A percentile compares a stretch with the other conserved stretches of the same genome.
Evolutionary conservation across 1,284 basidiomycete species (phyloP).

Genomic region (Golubevia sp.): DNA sequence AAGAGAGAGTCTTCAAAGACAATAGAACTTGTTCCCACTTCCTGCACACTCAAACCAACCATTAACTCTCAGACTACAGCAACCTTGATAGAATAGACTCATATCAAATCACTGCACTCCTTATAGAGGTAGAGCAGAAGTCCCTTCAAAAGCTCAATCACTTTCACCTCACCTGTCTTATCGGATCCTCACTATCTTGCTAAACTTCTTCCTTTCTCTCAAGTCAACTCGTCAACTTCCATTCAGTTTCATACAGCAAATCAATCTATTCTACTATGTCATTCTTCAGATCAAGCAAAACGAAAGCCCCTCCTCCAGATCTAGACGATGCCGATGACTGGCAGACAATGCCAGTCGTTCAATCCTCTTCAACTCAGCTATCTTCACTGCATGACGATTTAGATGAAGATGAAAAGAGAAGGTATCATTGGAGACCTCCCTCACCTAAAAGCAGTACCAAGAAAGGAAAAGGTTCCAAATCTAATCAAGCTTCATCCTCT

Average conservation of each 20-base stretch:
- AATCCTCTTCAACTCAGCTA: neutral
- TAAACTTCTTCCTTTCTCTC: too few relatives aligned
- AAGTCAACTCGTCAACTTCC: neutral
- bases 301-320: neutral
- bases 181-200: too few relatives aligned
- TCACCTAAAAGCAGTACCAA: neutral
- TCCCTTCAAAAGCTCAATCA: too few relatives aligned
- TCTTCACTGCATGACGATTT: slow-evolving; percentile 4
- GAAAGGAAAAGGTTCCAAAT: neutral
- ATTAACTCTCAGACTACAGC: too few relatives aligned
- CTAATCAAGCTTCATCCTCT: neutral
- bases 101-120: too few relatives aligned
- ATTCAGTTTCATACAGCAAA: too few relatives aligned
- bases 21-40: too few relatives aligned
- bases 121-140: too few relatives aligned
- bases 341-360: slow-evolving; percentile 24
- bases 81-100: too few relatives aligned
- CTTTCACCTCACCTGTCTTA: too few relatives aligned
- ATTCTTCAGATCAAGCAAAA: neutral
- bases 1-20: too few relatives aligned
- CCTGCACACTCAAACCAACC: too few relatives aligned
- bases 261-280: neutral
- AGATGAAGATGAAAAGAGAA: slow-evolving; percentile 9
- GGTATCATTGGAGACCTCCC: neutral
- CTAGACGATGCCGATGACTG: slow-evolving; percentile 45